Percentiles rank a stretch among this genome's conserved stretches.
Conservation (phyloP, 2,329 filamentous ascomycete species). For the Trichoderma aggressivum region DNA sequence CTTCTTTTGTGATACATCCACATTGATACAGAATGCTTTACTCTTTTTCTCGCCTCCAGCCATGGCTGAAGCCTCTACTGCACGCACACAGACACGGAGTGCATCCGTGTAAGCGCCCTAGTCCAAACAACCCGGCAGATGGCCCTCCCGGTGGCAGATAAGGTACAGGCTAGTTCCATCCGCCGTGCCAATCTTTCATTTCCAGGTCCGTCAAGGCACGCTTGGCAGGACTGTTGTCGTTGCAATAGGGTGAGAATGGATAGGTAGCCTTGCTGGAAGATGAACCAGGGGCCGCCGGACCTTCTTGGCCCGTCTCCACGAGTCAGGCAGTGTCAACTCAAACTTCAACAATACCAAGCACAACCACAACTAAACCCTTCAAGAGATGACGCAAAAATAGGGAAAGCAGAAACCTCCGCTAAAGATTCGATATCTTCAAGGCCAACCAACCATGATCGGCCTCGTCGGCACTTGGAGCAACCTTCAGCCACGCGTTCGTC, state of each 20-base stretch:
- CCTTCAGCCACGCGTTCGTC: not conserved
- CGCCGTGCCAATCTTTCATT: not conserved
- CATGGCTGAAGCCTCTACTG: not conserved
- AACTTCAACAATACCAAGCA: not conserved
- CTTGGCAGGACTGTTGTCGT: not conserved
- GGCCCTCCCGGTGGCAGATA: constrained; percentile 8
- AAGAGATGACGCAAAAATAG: not conserved
- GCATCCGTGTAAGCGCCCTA: not conserved
- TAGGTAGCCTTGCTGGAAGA: not conserved
- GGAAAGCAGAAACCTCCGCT: not conserved
- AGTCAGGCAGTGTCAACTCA: not conserved
- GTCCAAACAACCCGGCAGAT: not conserved
- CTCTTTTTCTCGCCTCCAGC: not conserved
- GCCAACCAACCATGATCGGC: not conserved
- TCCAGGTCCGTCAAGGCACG: not conserved
- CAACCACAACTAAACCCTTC: not conserved
- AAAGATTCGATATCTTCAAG: not conserved
- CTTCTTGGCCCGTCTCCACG: not conserved
- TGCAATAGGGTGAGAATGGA: not conserved
- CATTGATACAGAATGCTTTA: not conserved
- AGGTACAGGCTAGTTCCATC: not conserved
- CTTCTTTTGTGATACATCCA: not conserved
- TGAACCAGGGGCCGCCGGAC: not conserved
- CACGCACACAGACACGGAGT: not conserved
- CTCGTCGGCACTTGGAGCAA: not conserved